phyloP scores from a whole-genome alignment of 371 early-diverging fungal species.

The Mucor velutinosus region DNA sequence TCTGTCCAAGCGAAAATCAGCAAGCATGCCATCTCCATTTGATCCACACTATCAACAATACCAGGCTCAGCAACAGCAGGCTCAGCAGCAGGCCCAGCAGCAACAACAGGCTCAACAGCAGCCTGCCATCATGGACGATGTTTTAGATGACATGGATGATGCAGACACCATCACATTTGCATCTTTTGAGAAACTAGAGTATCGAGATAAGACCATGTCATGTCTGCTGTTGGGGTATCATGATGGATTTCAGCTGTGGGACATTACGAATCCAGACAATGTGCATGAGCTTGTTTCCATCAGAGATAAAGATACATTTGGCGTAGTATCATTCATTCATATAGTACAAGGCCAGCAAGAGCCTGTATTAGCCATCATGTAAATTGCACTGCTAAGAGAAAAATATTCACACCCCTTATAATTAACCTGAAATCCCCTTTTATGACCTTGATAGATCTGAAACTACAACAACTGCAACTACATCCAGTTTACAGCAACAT shows the following conservation, averaged over 20 bases:
- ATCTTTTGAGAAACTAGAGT: slow-evolving; percentile 34
- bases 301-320: slow-evolving; percentile 50
- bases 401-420: slow-evolving; percentile 3
- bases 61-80: slow-evolving; percentile 25
- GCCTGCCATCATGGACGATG: slow-evolving; percentile 12
- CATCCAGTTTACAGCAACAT: neutral
- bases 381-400: slow-evolving; percentile 5
- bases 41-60: slow-evolving; percentile 37
- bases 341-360: slow-evolving; percentile 29
- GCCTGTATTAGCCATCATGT: slow-evolving; percentile 57
- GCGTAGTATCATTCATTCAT: slow-evolving; percentile 55
- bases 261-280: slow-evolving; percentile 69
- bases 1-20: slow-evolving; percentile 38
- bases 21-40: slow-evolving; percentile 42
- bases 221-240: slow-evolving; percentile 75
- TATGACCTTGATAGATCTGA: slow-evolving; percentile 8
- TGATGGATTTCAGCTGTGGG: slow-evolving; percentile 86
- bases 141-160: slow-evolving; percentile 22
- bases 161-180: slow-evolving; percentile 36
- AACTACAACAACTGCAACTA: neutral
- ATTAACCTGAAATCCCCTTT: neutral
- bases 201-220: slow-evolving; percentile 11
- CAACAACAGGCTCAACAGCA: slow-evolving; percentile 9
- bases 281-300: slow-evolving; percentile 74
- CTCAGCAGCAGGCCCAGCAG: slow-evolving; percentile 20